Base-by-base conservation (phyloP, 331 rosid species). In the Stylosanthes scabra region DNA sequence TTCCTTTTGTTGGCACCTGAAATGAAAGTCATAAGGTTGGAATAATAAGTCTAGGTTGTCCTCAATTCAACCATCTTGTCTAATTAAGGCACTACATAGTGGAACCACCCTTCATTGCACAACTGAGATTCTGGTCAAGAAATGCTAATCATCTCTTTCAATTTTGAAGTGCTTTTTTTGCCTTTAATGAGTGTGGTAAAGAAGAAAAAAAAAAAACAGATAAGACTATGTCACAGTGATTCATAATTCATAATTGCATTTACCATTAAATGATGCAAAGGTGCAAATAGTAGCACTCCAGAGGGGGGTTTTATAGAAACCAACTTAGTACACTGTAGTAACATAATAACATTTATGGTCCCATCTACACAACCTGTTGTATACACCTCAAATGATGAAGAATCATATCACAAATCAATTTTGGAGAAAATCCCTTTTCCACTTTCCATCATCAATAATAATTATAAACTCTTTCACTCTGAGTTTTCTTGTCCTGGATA, bases 401-500 rank as follows among this genome's bases (percentile, higher is more conserved):
- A 84, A 90, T 85, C 84, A 81, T 79, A 76, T 79, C 81, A 75
- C 66, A 74, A 65, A 75, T 77, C 78, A 77, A 78, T 58, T 77
- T 57, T 63, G 67, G 71, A 72, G 70, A 78, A 72, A 67, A 67
- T 76, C 59, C 73, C 39, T 34, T n/a, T 34, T 34, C 4, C 39
- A 34, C 6, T 3, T 49, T 78, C 71, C 83, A 68, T 56, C 82
- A 72, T 58, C 51, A 34, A 34, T 34, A 34, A 34, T 34, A n/a
- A n/a, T n/a, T 4, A 34, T 34, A 3, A 72, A 70, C 70, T 28
- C 39, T 29, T 70, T 87, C 90, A 89, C 65, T 75, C 84, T 56
- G 75, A 79, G 50, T 73, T 72, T 82, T 86, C 94, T 67, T 83
- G 83, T 61, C 86, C 81, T 34, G 82, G 82, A 79, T 83, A 78